Base-by-base conservation (phyloP, 2,329 filamentous ascomycete genomes). In the Microdochium paspali region DNA sequence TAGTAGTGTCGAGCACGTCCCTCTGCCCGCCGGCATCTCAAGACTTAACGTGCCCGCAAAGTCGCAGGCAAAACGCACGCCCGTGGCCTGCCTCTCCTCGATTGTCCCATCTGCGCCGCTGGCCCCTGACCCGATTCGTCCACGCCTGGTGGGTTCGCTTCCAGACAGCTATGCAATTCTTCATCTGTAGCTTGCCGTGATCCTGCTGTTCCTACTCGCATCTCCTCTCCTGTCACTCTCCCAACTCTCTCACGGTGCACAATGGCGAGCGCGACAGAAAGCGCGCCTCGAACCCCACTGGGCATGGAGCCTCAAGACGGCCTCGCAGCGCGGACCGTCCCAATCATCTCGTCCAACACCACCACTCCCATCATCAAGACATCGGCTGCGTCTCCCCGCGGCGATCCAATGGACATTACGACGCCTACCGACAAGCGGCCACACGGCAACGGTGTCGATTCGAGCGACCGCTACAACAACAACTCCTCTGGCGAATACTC, bases 211-310 rank as follows among this genome's bases (percentile, higher is more conserved):
- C 18, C 23, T 18, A 40, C 18, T 21, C 35, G 35, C 35, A 40
- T 20, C 18, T 18, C 35, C 35, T 21, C 18, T 18, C 18, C 35
- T 18, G 4, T 9, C 35, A 40, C 18, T 18, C 23, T 6, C 35
- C 18, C 35, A 7, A 20, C 6, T 21, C 35, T 7, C 35, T 18
- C 12, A 21, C 35, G 18, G 35, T 20, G 35, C 35, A 21, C 42
- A 44, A 44, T 44, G 42, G 42, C 42, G 42, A 44, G 23, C 42
- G 42, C 23, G 13, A 44, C 42, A 15, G 23, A 44, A 26, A 44
- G 42, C 24, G 20, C 42, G 24, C 42, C 42, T 7, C 21, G 42
- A 44, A 10, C 42, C 21, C 12, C 42, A 6, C n/a, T 44, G 24
- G 24, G 42, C 3, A 10, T 25, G 4, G 42, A 44, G 12, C 12